Evolutionary conservation across 2,329 filamentous ascomycete species (phyloP).

Genomic region (Chalaropsis thielavioides): DNA sequence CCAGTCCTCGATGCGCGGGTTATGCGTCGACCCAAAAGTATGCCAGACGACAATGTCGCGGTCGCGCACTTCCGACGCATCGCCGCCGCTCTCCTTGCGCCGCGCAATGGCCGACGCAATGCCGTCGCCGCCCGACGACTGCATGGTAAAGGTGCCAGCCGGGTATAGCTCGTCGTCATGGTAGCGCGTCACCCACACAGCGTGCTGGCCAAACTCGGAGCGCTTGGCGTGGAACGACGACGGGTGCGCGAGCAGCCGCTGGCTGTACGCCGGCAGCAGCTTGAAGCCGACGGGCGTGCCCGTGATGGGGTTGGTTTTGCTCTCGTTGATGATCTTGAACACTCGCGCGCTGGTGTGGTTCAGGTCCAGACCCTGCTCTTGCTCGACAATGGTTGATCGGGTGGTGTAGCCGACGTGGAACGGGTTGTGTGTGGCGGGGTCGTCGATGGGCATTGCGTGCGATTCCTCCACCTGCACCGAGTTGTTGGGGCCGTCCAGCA

Average conservation of each 20-base stretch:
- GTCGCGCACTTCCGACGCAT: conserved; percentile 31
- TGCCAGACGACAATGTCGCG: conserved; percentile 44
- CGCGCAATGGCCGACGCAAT: conserved; percentile 29
- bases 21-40: conserved; percentile 47
- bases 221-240: conserved; percentile 28
- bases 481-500: conserved; percentile 45
- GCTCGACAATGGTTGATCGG: conserved; percentile 29
- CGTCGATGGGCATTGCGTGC: conserved; percentile 29
- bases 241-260: conserved; percentile 29
- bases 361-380: conserved; percentile 35
- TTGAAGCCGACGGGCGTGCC: conserved; percentile 34
- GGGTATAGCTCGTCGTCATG: conserved; percentile 31
- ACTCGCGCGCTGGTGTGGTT: conserved; percentile 34
- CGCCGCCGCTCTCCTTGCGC: conserved; percentile 24
- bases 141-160: conserved; percentile 31
- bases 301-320: conserved; percentile 29
- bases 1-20: conserved; percentile 51
- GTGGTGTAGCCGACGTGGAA: conserved; percentile 36
- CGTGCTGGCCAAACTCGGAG: conserved; percentile 31
- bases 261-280: conserved; percentile 33
- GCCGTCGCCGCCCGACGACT: conserved; percentile 31
- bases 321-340: conserved; percentile 36
- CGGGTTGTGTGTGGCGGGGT: conserved; percentile 34
- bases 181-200: conserved; percentile 33
- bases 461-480: conserved; percentile 32